phyloP scores from a whole-genome alignment of 2,329 filamentous ascomycete species.

The Fusarium sp. region DNA sequence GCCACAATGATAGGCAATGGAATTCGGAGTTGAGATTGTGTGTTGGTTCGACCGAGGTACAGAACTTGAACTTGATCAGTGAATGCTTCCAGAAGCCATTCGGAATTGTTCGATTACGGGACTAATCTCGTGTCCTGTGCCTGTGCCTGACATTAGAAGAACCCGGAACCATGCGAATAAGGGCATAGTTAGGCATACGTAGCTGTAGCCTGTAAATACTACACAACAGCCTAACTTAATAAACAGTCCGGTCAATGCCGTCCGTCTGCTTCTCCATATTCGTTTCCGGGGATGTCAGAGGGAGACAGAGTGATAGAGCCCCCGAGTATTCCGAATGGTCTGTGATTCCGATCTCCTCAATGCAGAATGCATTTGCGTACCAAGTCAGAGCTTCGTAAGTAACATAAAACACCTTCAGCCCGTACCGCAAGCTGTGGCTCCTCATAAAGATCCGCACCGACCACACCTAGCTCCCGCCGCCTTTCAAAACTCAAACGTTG shows the following conservation, averaged over 20 bases:
- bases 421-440: background rate
- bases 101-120: slow-evolving; percentile 17
- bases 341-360: slow-evolving; percentile 12
- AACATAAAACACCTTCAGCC: background rate
- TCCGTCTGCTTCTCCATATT: background rate
- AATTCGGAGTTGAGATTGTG: background rate
- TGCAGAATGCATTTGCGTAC: background rate
- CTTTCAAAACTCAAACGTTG: background rate
- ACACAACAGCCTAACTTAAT: background rate
- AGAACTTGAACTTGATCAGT: background rate
- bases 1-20: background rate
- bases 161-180: slow-evolving; percentile 10
- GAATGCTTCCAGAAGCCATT: slow-evolving; percentile 28
- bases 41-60: background rate
- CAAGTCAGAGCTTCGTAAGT: background rate
- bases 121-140: background rate
- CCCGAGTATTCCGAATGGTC: background rate
- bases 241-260: background rate
- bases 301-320: background rate
- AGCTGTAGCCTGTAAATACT: background rate
- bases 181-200: background rate
- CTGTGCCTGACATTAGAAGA: slow-evolving; percentile 3
- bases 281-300: background rate
- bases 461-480: slow-evolving; percentile 22
- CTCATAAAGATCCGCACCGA: slow-evolving; percentile 20